Evolutionary conservation across 2,329 filamentous ascomycete genomes (phyloP).

Genomic region (Xylariomycetidae sp.): DNA sequence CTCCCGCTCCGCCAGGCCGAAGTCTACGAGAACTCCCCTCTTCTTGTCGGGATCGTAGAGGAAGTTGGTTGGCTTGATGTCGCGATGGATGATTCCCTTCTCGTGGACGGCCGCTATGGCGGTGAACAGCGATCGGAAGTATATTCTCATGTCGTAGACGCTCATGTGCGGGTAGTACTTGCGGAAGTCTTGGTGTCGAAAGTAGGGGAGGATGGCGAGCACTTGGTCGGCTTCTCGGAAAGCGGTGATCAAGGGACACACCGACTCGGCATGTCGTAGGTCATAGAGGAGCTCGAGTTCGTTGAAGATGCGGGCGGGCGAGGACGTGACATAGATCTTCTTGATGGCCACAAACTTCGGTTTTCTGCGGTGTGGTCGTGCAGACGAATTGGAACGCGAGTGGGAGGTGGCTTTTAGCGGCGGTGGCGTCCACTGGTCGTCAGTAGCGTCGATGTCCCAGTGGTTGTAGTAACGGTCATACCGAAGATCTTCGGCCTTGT

Average conservation of each 20-base stretch:
- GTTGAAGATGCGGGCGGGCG: conserved; percentile 87
- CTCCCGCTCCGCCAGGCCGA: conserved; percentile 87
- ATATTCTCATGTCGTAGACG: conserved; percentile 78
- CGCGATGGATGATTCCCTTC: conserved; percentile 80
- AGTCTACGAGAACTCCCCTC: conserved; percentile 93
- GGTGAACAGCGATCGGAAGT: conserved; percentile 82
- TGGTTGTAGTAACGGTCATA: conserved; percentile 79
- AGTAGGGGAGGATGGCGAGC: conserved; percentile 90
- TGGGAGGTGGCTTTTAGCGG: conserved; percentile 49
- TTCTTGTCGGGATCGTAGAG: conserved; percentile 77
- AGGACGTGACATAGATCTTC: conserved; percentile 98
- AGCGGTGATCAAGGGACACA: conserved; percentile 95
- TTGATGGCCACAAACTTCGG: conserved; percentile 91
- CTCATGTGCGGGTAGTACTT: conserved; percentile 90
- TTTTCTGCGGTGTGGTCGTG: conserved; percentile 35
- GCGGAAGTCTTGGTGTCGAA: conserved; percentile 90
- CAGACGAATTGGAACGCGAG: conserved; percentile 30
- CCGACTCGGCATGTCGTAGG: conserved; percentile 72
- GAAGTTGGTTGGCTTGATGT: conserved; percentile 98
- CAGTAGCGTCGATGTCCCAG: conserved; percentile 70
- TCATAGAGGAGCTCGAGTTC: conserved; percentile 91
- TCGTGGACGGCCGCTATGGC: conserved; percentile 79
- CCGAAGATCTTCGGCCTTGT: conserved; percentile 91
- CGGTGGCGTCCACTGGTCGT: conserved; percentile 63
- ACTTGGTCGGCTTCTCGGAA: conserved; percentile 94